A percentile compares a stretch with the other conserved stretches of the same genome.
phyloP scores from a whole-genome alignment of 2,329 filamentous ascomycete species.

The Phialemonium atrogriseum region DNA sequence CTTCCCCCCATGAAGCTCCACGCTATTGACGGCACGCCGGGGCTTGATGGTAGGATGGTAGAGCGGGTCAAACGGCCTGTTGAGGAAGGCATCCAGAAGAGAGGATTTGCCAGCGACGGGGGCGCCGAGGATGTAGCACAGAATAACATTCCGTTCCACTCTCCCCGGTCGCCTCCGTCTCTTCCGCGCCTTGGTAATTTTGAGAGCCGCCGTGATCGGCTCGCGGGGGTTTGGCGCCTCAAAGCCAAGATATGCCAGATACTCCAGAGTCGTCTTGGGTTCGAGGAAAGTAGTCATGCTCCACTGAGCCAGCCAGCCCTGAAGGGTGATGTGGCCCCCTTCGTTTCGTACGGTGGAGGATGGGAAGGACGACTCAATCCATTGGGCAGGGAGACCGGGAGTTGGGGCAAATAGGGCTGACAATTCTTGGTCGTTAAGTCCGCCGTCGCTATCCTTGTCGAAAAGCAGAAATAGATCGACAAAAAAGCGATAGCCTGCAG shows the following conservation, averaged over 20 bases:
- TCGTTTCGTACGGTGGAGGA: slow-evolving; percentile 93
- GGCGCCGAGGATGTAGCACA: slow-evolving; percentile 86
- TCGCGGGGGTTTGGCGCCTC: slow-evolving; percentile 71
- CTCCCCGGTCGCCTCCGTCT: slow-evolving; percentile 71
- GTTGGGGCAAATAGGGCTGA: slow-evolving; percentile 86
- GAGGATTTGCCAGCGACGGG: slow-evolving; percentile 85
- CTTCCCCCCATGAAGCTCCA: slow-evolving; percentile 90
- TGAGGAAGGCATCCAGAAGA: slow-evolving; percentile 83
- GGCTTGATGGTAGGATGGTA: slow-evolving; percentile 95
- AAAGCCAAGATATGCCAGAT: slow-evolving; percentile 92
- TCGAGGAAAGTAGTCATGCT: slow-evolving; percentile 99
- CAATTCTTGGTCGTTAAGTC: slow-evolving; percentile 78
- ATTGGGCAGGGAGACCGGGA: slow-evolving; percentile 77
- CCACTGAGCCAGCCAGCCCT: slow-evolving; percentile 98
- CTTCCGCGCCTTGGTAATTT: slow-evolving; percentile 88
- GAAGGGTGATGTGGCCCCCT: slow-evolving; percentile 87
- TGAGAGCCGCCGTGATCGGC: slow-evolving; percentile 74
- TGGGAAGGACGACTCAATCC: slow-evolving; percentile 84
- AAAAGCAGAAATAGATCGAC: slow-evolving; percentile 92
- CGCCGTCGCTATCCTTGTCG: slow-evolving; percentile 96
- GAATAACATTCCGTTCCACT: slow-evolving; percentile 88
- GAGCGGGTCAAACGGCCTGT: slow-evolving; percentile 71
- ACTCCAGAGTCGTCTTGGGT: slow-evolving; percentile 89
- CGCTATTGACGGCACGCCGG: slow-evolving; percentile 87
- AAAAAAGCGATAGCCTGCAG: slow-evolving; percentile 92